Percentiles rank a stretch among this genome's conserved stretches.
phyloP scores from a whole-genome alignment of 441 rosid genomes.

The Biscutella laevigata region DNA sequence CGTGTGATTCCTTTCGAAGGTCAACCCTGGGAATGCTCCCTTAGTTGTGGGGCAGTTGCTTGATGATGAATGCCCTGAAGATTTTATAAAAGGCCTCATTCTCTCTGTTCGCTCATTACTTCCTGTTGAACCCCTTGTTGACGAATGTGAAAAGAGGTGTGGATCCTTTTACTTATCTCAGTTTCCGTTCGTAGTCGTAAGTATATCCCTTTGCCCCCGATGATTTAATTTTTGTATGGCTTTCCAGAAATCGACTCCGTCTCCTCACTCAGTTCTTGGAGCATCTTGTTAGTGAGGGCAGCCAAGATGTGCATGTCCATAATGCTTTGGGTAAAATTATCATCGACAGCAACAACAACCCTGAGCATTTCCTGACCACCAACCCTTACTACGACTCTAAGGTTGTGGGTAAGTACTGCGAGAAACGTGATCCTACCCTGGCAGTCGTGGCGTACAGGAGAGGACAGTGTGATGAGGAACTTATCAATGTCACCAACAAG shows the following conservation, averaged over 20 bases:
- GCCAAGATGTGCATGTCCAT: slow-evolving; percentile 99
- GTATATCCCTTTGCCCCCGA: too few species aligned
- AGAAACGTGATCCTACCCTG: slow-evolving; percentile 98
- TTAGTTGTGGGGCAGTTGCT: slow-evolving; percentile 88
- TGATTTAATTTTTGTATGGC: too few species aligned
- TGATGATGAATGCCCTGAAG: slow-evolving; percentile 94
- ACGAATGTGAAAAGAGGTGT: slow-evolving; percentile 97
- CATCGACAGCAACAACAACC: slow-evolving; percentile 97
- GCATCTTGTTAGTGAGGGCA: slow-evolving; percentile 99
- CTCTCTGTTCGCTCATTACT: slow-evolving; percentile 98
- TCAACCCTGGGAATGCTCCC: slow-evolving; percentile 88
- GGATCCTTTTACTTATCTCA: not conserved
- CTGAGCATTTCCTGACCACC: slow-evolving; percentile 98
- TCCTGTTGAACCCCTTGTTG: slow-evolving; percentile 97
- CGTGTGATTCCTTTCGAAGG: slow-evolving; percentile 45
- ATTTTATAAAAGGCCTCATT: slow-evolving; percentile 85
- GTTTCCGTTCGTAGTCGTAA: not conserved
- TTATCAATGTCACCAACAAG: slow-evolving; percentile 90
- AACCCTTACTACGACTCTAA: slow-evolving; percentile 97
- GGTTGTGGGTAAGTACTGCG: slow-evolving; percentile 98
- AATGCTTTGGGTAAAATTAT: slow-evolving; percentile 99
- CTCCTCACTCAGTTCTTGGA: slow-evolving; percentile 98
- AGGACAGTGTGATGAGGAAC: slow-evolving; percentile 98
- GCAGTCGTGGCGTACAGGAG: slow-evolving; percentile 98
- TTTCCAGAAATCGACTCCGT: slow-evolving; percentile 91